A percentile compares a stretch with the other conserved stretches of the same genome.
Evolutionary conservation across 2,329 filamentous ascomycete genomes (phyloP).

Genomic region (Calonectria honghensis): DNA sequence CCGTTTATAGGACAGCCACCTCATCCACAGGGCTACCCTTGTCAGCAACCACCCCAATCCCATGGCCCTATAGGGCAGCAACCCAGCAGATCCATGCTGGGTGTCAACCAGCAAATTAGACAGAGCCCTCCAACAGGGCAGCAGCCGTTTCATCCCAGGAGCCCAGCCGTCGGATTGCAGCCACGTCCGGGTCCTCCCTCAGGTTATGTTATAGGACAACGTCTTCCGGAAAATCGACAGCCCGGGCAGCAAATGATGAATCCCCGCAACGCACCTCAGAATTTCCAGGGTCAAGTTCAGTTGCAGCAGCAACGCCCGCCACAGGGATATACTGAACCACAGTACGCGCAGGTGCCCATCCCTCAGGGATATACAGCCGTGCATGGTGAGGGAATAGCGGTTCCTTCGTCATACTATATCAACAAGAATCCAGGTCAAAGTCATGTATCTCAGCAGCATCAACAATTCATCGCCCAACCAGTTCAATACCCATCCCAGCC

Average conservation of each 20-base stretch:
- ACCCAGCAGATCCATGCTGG: slow-evolving; percentile 26
- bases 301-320: slow-evolving; percentile 43
- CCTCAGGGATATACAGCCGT: slow-evolving; percentile 61
- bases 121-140: slow-evolving; percentile 44
- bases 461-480: slow-evolving; percentile 39
- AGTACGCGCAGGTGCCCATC: slow-evolving; percentile 62
- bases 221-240: slow-evolving; percentile 22
- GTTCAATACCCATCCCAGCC: slow-evolving; percentile 37
- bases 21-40: slow-evolving; percentile 44
- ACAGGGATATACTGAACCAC: slow-evolving; percentile 53
- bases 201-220: slow-evolving; percentile 11
- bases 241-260: slow-evolving; percentile 13
- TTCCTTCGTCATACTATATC: slow-evolving; percentile 55
- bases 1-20: slow-evolving; percentile 28
- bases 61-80: slow-evolving; percentile 37
- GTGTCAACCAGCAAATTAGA: neutral
- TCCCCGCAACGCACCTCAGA: slow-evolving; percentile 27
- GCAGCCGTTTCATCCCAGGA: slow-evolving; percentile 40
- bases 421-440: slow-evolving; percentile 45
- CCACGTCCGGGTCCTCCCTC: neutral
- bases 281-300: slow-evolving; percentile 15
- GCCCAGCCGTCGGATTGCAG: slow-evolving; percentile 39
- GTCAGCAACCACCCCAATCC: slow-evolving; percentile 48
- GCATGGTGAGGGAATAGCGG: slow-evolving; percentile 60
- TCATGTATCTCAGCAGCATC: slow-evolving; percentile 38